Conservation (phyloP, 148 eudicot species). For the Beta vulgaris region DNA sequence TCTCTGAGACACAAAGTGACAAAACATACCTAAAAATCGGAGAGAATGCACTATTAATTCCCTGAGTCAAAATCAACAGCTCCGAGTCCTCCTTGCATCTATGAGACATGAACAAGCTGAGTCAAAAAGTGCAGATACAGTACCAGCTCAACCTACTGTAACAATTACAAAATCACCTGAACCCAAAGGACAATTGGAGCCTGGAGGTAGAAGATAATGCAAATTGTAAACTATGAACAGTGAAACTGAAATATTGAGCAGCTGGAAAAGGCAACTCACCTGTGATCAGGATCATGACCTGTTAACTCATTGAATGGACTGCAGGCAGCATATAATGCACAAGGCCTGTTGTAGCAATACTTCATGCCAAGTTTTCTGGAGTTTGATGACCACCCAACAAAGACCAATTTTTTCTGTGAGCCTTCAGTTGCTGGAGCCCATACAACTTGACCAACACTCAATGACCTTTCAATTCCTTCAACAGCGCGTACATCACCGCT, state of each 20-base stretch:
- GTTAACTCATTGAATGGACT: conserved; percentile 47
- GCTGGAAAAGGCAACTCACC: conserved; percentile 29
- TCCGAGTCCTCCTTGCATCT: conserved; percentile 36
- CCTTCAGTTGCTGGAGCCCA: conserved; percentile 70
- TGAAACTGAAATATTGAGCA: not conserved
- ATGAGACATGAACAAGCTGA: conserved; percentile 17
- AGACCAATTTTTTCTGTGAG: conserved; percentile 55
- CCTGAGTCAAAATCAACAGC: conserved; percentile 47
- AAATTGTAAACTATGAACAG: not conserved
- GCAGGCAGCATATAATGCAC: conserved; percentile 65
- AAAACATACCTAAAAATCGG: conserved; percentile 73
- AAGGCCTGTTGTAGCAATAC: conserved; percentile 78
- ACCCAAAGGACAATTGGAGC: conserved; percentile 3
- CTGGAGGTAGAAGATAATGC: not conserved
- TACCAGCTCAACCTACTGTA: not conserved
- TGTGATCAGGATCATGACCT: conserved; percentile 20
- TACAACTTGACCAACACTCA: conserved; percentile 85
- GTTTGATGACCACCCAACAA: conserved; percentile 81
- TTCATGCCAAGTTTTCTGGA: conserved; percentile 80
- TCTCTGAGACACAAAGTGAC: not conserved
- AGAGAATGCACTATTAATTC: conserved; percentile 73
- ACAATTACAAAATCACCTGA: not conserved
- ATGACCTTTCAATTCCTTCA: conserved; percentile 52
- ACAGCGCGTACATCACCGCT: conserved; percentile 84
- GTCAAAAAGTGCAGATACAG: not conserved